Evolutionary conservation across 2,329 filamentous ascomycete genomes (phyloP).

Genomic region (Paraconiothyrium brasiliense): DNA sequence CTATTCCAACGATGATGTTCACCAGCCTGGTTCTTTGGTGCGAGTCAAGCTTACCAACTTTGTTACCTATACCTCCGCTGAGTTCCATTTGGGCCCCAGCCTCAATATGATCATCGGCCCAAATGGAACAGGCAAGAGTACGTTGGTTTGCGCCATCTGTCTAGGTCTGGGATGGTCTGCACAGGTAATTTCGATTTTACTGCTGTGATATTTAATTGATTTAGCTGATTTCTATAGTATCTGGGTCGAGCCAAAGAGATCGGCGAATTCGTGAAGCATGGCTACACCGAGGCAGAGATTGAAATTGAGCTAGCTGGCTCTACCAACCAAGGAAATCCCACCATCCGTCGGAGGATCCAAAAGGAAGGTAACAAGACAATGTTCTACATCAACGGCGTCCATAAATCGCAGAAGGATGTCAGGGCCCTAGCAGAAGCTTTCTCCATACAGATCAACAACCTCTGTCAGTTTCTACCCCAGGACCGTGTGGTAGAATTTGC

Average conservation of each 20-base stretch:
- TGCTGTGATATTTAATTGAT: slow-evolving; percentile 17
- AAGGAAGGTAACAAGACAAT: slow-evolving; percentile 81
- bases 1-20: slow-evolving; percentile 28
- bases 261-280: slow-evolving; percentile 93
- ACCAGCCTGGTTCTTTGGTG: slow-evolving; percentile 82
- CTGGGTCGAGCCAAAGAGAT: slow-evolving; percentile 86
- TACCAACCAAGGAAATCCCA: slow-evolving; percentile 69
- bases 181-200: slow-evolving; percentile 52
- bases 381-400: slow-evolving; percentile 79
- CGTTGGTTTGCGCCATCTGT: slow-evolving; percentile 95
- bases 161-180: slow-evolving; percentile 87
- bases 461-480: slow-evolving; percentile 96
- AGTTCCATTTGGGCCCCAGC: slow-evolving; percentile 89
- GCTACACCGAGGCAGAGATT: slow-evolving; percentile 77
- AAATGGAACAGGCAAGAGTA: slow-evolving; percentile 98
- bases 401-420: slow-evolving; percentile 69
- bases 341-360: slow-evolving; percentile 80
- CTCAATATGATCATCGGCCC: slow-evolving; percentile 99
- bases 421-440: slow-evolving; percentile 73
- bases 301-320: slow-evolving; percentile 87
- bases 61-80: slow-evolving; percentile 91
- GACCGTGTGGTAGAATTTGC: slow-evolving; percentile 96
- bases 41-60: slow-evolving; percentile 88
- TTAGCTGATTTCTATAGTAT: slow-evolving; percentile 58
- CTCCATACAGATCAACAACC: slow-evolving; percentile 94